Evolutionary conservation across 2,329 filamentous ascomycete genomes (phyloP).

Genomic region (Colletotrichum orchidophilum): DNA sequence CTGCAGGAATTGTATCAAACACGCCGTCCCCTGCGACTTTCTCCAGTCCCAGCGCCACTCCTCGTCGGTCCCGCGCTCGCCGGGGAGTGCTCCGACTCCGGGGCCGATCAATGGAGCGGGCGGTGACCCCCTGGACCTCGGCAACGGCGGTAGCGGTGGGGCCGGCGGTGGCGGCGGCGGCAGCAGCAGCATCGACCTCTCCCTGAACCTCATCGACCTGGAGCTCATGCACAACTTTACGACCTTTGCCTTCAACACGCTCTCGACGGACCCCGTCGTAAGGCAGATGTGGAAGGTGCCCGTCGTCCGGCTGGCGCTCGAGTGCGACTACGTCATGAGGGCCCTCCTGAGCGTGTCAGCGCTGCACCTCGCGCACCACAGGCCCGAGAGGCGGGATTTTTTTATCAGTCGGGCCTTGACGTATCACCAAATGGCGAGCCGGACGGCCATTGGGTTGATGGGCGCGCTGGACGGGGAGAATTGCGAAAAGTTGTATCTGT

Average conservation of each 20-base stretch:
- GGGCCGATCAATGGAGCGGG: too few species aligned
- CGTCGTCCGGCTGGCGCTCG: conserved; percentile 56
- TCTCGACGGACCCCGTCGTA: conserved; percentile 51
- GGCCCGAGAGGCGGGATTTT: conserved; percentile 46
- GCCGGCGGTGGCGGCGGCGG: conserved; percentile 28
- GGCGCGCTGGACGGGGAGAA: conserved; percentile 34
- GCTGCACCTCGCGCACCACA: conserved; percentile 56
- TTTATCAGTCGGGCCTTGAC: conserved; percentile 43
- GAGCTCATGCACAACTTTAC: conserved; percentile 65
- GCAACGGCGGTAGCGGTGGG: conserved; percentile 6
- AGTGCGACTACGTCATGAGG: conserved; percentile 58
- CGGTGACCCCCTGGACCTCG: too few species aligned
- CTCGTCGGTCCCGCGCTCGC: conserved; percentile 23
- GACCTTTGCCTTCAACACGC: conserved; percentile 57
- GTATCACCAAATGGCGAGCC: conserved; percentile 34
- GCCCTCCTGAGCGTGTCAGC: conserved; percentile 60
- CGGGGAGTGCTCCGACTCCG: conserved; percentile 6
- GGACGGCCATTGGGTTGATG: conserved; percentile 35
- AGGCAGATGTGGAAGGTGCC: conserved; percentile 58
- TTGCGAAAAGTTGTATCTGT: conserved; percentile 40
- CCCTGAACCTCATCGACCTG: conserved; percentile 55
- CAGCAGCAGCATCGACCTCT: conserved; percentile 32
- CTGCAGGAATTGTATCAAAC: conserved; percentile 41
- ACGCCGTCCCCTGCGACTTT: conserved; percentile 41
- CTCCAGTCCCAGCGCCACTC: conserved; percentile 32